Evolutionary conservation across 2,329 filamentous ascomycete species (phyloP).

Genomic region (Nannizziopsis arthrosporioides): DNA sequence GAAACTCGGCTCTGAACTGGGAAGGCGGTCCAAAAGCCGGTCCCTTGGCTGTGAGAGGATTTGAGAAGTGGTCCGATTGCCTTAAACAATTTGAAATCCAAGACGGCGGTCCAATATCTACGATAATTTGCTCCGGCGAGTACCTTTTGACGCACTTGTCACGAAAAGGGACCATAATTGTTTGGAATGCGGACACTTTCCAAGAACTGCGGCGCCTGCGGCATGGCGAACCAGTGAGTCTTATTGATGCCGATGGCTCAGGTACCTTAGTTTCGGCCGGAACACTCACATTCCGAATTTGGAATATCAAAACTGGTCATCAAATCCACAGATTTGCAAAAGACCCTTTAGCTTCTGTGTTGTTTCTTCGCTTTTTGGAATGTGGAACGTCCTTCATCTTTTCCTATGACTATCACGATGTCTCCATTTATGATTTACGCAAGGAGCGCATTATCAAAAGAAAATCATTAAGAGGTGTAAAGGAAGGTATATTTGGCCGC

Average conservation of each 20-base stretch:
- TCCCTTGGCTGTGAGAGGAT: conserved; percentile 16
- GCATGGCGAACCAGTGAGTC: conserved; percentile 16
- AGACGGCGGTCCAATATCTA: conserved; percentile 9
- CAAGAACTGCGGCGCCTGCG: conserved; percentile 15
- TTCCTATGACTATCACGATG: conserved; percentile 9
- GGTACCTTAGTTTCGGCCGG: conserved; percentile 17
- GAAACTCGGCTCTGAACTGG: conserved; percentile 25
- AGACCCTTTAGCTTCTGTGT: conserved; percentile 10
- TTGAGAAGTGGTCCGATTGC: conserved; percentile 15
- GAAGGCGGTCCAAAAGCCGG: conserved; percentile 20
- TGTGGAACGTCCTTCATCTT: conserved; percentile 14
- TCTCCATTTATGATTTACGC: conserved; percentile 4
- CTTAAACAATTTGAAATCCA: conserved; percentile 15
- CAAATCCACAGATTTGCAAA: conserved; percentile 9
- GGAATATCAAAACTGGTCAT: conserved; percentile 14
- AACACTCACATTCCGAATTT: conserved; percentile 15
- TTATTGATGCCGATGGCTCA: conserved; percentile 12
- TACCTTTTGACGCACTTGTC: conserved; percentile 19
- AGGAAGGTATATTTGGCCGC: conserved; percentile 2
- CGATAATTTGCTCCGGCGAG: conserved; percentile 14
- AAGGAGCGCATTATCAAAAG: neutral
- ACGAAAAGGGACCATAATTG: conserved; percentile 15
- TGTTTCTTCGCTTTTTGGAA: conserved; percentile 15
- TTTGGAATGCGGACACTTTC: conserved; percentile 20
- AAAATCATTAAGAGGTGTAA: neutral